Evolutionary conservation across 441 rosid species (phyloP), one percentile per base, ranked within the genome.

Genomic region (Daphne laureola): DNA sequence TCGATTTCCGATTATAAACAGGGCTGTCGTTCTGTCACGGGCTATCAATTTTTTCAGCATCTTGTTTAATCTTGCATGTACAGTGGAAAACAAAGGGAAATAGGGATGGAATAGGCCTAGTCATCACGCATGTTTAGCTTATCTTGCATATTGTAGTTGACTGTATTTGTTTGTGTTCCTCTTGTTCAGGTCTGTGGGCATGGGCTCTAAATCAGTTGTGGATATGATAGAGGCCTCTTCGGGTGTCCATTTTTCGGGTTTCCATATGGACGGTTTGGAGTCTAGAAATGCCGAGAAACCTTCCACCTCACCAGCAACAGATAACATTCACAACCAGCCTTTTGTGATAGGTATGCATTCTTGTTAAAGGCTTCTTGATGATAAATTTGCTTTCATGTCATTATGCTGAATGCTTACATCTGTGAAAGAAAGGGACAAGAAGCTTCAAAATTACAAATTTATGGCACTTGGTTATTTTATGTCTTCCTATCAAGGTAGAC

Each of bases 191-290:
- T 50, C 31, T 43, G 46, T 41, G 53, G 31, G 5, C n/a, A 86
- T 86, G 95, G 95, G 47, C 55, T 77, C 82, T 43, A 74, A 74
- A 54, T 78, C 90, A 18, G 87, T 71, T 54, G 78, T 78, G 53
- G 96, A 88, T 74, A 67, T 82, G 75, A 82, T 82, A 44, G 92
- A 92, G 72, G 83, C 85, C 57, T 86, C 97, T 12, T 78, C 89
- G 0, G 77, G 83, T 36, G 90, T 73, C 52, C 98, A 93, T 76
- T 93, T 83, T 74, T 89, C 97, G 51, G 96, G 96, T 31, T 83
- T 89, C 70, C 97, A 78, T 59, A 78, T 90, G 90, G 59, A 83
- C 68, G 87, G 75, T 41, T 57, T 79, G 74, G 81, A 66, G 49
- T 44, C 65, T 1, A 71, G 68, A 44, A 66, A 50, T 54, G 67